Base-by-base conservation (phyloP, 768 basidiomycete genomes). In the Coprinellus aureogranulatus region DNA sequence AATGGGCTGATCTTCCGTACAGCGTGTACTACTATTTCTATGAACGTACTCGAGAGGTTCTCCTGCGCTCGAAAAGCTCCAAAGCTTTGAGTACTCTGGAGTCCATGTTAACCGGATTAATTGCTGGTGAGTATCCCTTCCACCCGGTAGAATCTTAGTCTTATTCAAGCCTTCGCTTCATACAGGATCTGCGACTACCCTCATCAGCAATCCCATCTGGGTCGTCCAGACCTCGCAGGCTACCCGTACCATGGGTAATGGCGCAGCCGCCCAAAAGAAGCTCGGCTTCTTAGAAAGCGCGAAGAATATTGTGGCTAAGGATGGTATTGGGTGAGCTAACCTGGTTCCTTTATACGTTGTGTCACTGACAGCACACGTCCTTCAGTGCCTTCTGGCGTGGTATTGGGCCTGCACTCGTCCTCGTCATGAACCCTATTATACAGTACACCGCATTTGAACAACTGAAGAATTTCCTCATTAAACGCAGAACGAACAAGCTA, bases 381-480 rank as follows among this genome's bases (percentile, higher is more conserved):
- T 22, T 48, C 11, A 78, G 78, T n/a, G 95, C 88, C 1, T 88
- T 99, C 68, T 97, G 90, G 88, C 82, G 93, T 46, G 96, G 96
- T 14, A 82, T 99, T 39, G 92, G 93, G 1, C 94, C 96, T 2
- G 94, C 94, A n/a, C 77, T 99, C 49, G 80, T 94, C 27, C 80
- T 98, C 45, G 96, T 98, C 62, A 83, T 92, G 61, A 99, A 99
- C 72, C 96, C 96, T 16, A 90, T 99, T 30, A 80, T 98, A 30
- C 86, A 94, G 76, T 95, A 97, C 70, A 98, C 96, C 20, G 85
- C 87, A 0, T 98, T 98, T 61, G 96, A 99, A 72, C 93, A 97
- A 68, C 77, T 98, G 65, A 97, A 96, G 79, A 97, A 95, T 64
- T 64, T 84, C 37, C 67, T 98, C 57, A 74, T 94, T 54, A 79